These are phyloP conservation scores for Monosporascus sp. DNA, from an alignment of 2,329 filamentous ascomycete genomes.

Conservation along the genomic window DNA sequence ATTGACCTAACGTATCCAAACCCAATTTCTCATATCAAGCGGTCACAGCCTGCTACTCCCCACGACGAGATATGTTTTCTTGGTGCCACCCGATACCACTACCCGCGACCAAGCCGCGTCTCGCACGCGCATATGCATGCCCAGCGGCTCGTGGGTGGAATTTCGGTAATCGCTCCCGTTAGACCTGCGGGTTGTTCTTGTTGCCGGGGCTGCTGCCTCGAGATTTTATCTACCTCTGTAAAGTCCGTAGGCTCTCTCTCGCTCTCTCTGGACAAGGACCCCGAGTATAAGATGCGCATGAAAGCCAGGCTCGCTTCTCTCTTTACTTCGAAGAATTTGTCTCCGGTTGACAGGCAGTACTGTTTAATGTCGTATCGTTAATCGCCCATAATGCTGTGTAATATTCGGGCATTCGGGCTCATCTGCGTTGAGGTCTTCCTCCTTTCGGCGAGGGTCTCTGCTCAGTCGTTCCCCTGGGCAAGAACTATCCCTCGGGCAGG, in stretches of 20 bases:
- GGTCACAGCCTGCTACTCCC: background rate
- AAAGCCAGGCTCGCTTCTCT: background rate
- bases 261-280: too few relatives aligned
- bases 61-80: background rate
- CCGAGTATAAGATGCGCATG: too few relatives aligned
- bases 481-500: slow-evolving; percentile 13
- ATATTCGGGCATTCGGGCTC: background rate
- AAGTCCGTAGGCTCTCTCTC: background rate
- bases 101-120: background rate
- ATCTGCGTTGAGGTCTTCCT: background rate
- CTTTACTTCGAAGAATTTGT: background rate
- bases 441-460: slow-evolving; percentile 8
- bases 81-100: background rate
- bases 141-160: background rate
- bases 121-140: background rate
- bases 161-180: background rate
- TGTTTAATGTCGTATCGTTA: background rate
- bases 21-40: background rate
- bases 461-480: slow-evolving; percentile 14
- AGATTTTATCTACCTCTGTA: background rate
- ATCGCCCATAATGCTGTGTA: background rate
- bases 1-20: background rate
- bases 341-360: background rate
- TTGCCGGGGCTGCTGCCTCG: too few relatives aligned
- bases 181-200: background rate